Percentiles rank a stretch among this genome's conserved stretches.
These are phyloP conservation scores for Pyricularia sp. DNA, from an alignment of 2,329 filamentous ascomycete species.

Conservation along the genomic window DNA sequence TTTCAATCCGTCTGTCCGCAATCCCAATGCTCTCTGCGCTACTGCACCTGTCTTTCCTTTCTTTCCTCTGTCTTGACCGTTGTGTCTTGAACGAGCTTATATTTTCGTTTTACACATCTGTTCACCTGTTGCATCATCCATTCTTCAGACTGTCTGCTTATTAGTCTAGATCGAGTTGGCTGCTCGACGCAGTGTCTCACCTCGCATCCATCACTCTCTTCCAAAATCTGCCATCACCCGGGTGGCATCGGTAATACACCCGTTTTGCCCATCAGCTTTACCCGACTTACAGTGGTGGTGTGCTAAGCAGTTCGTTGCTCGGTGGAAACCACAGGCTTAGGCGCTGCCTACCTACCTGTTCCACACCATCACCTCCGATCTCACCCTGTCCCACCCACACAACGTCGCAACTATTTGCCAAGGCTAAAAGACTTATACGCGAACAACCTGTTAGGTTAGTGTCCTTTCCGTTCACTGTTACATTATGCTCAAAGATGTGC, in stretches of 20 bases:
- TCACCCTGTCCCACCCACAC: not conserved
- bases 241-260: not conserved
- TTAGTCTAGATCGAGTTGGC: not conserved
- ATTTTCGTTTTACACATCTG: not conserved
- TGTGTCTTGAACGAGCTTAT: not conserved
- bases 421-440: conserved; percentile 1
- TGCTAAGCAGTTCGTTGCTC: not conserved
- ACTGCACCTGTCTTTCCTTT: not conserved
- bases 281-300: not conserved
- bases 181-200: not conserved
- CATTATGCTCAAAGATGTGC: not conserved
- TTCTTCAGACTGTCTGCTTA: not conserved
- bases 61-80: not conserved
- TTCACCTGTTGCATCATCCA: not conserved
- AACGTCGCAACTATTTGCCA: not conserved
- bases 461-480: conserved; percentile 1
- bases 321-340: not conserved
- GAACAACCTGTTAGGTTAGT: conserved; percentile 4
- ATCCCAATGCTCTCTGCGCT: not conserved
- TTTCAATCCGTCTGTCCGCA: not conserved
- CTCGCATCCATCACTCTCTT: not conserved
- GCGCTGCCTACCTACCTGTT: not conserved
- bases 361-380: not conserved
- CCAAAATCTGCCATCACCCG: not conserved
- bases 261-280: not conserved